Base-by-base conservation (phyloP, 768 basidiomycete genomes). In the Hortiboletus flavorubellus region DNA sequence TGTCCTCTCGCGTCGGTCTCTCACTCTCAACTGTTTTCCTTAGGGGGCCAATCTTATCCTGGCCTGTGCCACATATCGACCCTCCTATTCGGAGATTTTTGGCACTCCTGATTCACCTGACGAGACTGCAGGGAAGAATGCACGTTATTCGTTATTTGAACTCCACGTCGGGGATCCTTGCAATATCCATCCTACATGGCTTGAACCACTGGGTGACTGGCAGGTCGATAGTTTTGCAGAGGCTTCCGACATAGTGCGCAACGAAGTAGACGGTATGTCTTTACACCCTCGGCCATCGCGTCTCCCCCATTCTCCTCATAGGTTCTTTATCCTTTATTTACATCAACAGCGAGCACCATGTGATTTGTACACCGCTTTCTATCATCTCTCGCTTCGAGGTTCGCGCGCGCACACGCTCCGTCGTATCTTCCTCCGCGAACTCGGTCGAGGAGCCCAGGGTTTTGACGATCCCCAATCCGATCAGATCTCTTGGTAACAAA, bases 381-480 rank as follows among this genome's bases (percentile, higher is more conserved):
- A 58, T 80, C 6, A 59, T 75, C 16, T 12, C 68, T 14, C 46
- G 26, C 14, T 64, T 54, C 29, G 61, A 70, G 3, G 49, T 55
- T 38, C 54, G 38, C 5, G 46, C 51, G 11, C 46, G 58, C 34
- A 33, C 54, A 18, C 58, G 51, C 18, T 66, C 70, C 8, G 37
- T 46, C 9, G 43, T 59, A 14, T 58, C 63, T 47, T 68, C 56
- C 11, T 51, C 58, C 6, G 45, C 50, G 8, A 60, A 60, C n/a
- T 68, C 68, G n/a, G 34, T 40, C 4, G 68, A 69, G 1, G 69
- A 68, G 26, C 39, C 38, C 11, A 59, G 64, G 29, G 59, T 73
- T 10, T 65, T 83, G n/a, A 75, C 77, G 1, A 70, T 87, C n/a
- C 75, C 85, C 8, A 86, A 84, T 56, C 79, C 84, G 4, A 84